These are phyloP conservation scores for Paracorniculantispora psalliotae DNA, from an alignment of 2,329 filamentous ascomycete genomes.

Conservation along the genomic window DNA sequence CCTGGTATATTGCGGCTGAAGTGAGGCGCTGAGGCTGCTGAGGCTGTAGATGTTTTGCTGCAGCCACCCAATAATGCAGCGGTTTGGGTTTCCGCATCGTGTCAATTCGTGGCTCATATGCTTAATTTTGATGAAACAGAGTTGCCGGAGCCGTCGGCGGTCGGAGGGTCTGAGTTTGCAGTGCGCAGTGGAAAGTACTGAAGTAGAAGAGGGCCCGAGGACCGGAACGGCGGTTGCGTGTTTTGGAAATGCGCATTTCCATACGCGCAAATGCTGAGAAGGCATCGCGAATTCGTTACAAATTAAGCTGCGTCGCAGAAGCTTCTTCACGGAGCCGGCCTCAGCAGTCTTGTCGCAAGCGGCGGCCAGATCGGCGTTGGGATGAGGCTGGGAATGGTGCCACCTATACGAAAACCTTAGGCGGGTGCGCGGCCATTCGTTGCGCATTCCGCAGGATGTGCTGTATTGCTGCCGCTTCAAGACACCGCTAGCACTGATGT, in stretches of 20 bases:
- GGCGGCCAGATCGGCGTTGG: slow-evolving; percentile 4
- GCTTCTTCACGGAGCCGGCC: not conserved
- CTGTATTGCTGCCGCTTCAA: not conserved
- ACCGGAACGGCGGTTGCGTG: not conserved
- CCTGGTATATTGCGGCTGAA: not conserved
- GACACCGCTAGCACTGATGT: not conserved
- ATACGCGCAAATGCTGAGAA: not conserved
- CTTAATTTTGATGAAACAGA: not conserved
- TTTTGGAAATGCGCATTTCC: not conserved
- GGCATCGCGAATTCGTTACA: not conserved
- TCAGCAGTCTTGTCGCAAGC: slow-evolving; percentile 2
- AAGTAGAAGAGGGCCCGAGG: not conserved
- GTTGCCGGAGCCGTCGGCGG: not conserved
- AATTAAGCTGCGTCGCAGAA: too few relatives aligned
- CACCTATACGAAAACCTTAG: not conserved
- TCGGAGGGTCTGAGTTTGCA: not conserved
- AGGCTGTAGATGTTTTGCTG: slow-evolving; percentile 1
- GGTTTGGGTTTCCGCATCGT: not conserved
- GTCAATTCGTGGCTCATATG: not conserved
- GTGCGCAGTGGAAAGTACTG: not conserved
- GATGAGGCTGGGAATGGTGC: slow-evolving; percentile 6
- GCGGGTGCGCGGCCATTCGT: not conserved
- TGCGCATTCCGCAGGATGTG: slow-evolving; percentile 8
- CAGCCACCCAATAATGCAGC: slow-evolving; percentile 3
- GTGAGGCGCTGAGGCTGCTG: slow-evolving; percentile 4